Percentiles rank a stretch among this genome's conserved stretches.
phyloP scores from a whole-genome alignment of 768 basidiomycete species.

The Xerocomellus intermedius region DNA sequence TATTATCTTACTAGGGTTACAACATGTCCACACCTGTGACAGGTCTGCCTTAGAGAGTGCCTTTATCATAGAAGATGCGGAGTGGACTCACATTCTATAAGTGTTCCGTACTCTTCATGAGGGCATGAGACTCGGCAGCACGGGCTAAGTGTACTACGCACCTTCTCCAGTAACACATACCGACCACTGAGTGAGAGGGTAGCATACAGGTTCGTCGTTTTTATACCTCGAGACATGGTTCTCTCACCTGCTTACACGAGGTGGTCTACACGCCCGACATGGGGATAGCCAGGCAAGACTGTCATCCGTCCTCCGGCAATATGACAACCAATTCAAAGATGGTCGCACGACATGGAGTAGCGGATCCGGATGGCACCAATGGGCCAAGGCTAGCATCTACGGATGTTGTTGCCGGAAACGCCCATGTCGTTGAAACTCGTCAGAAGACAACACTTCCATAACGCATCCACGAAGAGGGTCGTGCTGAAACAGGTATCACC shows the following conservation, averaged over 20 bases:
- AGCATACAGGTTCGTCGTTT: slow-evolving; percentile 14
- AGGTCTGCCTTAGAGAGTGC: slow-evolving; percentile 1
- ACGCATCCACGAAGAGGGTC: slow-evolving; percentile 30
- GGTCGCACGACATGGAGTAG: slow-evolving; percentile 29
- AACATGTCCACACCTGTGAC: slow-evolving; percentile 52
- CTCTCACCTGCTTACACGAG: slow-evolving; percentile 33
- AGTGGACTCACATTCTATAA: slow-evolving; percentile 45
- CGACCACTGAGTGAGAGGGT: slow-evolving; percentile 7
- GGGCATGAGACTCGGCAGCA: slow-evolving; percentile 18
- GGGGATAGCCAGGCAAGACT: slow-evolving; percentile 24
- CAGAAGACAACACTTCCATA: slow-evolving; percentile 28
- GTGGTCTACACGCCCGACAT: slow-evolving; percentile 18
- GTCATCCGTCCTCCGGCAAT: slow-evolving; percentile 25
- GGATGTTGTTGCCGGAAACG: slow-evolving; percentile 26
- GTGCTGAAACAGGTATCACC: slow-evolving; percentile 32
- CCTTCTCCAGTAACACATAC: slow-evolving; percentile 64
- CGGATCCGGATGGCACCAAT: slow-evolving; percentile 17
- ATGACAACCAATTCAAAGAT: slow-evolving; percentile 27
- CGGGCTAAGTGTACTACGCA: slow-evolving; percentile 30
- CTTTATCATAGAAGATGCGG: background rate
- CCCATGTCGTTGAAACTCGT: slow-evolving; percentile 29
- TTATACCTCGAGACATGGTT: slow-evolving; percentile 29
- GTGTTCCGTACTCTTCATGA: slow-evolving; percentile 51
- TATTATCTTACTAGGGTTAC: slow-evolving; percentile 42
- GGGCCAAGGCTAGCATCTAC: slow-evolving; percentile 9